Percentiles rank a stretch among this genome's conserved stretches.
phyloP scores from a whole-genome alignment of 495 filamentous ascomycete genomes.

The Penicillium coffeae region DNA sequence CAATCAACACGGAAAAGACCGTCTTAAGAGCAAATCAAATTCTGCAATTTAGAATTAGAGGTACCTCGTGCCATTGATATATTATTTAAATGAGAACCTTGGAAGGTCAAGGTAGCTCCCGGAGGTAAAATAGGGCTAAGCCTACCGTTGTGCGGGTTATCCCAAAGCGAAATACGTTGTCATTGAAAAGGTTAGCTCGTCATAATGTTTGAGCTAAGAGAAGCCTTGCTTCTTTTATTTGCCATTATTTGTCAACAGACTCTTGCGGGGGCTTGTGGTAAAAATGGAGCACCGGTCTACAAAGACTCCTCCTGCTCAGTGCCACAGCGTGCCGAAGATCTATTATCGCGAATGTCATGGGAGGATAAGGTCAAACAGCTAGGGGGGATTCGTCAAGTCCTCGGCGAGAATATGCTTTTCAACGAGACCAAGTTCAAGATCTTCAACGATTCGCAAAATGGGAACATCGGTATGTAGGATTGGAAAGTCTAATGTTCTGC shows the following conservation, averaged over 20 bases:
- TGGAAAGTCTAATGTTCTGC: too few species aligned
- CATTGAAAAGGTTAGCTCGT: too few species aligned
- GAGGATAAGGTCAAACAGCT: slow-evolving; percentile 1
- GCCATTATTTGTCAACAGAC: not conserved
- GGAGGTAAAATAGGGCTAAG: too few species aligned
- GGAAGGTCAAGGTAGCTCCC: too few species aligned
- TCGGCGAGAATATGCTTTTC: not conserved
- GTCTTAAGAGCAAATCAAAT: not conserved
- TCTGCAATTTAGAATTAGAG: not conserved
- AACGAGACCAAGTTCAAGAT: slow-evolving; percentile 1
- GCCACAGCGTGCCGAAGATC: not conserved
- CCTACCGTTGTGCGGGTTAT: too few species aligned
- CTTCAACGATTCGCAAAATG: slow-evolving; percentile 1
- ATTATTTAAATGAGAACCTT: not conserved
- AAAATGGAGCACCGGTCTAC: not conserved
- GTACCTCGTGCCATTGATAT: not conserved
- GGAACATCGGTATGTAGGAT: not conserved
- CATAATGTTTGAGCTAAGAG: too few species aligned
- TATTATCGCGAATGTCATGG: slow-evolving; percentile 1
- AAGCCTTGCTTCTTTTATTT: not conserved
- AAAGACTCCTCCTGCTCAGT: not conserved
- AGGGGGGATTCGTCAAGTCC: not conserved
- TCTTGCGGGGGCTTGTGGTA: not conserved
- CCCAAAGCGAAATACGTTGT: too few species aligned
- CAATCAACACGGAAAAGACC: too few species aligned